Evolutionary conservation across 768 basidiomycete species (phyloP).

Genomic region (Boletus rex-veris): DNA sequence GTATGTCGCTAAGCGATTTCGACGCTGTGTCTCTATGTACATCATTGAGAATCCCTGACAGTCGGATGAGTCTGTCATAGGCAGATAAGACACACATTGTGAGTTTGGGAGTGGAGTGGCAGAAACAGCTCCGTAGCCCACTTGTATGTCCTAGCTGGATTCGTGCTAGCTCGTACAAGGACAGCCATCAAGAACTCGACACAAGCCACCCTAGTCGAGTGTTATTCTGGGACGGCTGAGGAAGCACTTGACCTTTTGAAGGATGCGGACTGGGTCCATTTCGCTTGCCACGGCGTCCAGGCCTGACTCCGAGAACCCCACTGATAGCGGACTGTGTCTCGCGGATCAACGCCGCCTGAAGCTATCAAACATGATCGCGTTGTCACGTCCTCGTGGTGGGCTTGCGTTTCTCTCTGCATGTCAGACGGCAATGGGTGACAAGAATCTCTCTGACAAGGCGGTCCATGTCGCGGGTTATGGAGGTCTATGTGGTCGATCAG

Average conservation of each 20-base stretch:
- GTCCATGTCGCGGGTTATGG: slow-evolving; percentile 36
- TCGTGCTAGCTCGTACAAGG: too few relatives aligned
- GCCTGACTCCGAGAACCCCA: slow-evolving; percentile 16
- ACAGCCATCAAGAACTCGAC: too few relatives aligned
- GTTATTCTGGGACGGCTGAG: neutral
- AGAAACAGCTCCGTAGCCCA: too few relatives aligned
- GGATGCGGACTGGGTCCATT: slow-evolving; percentile 18
- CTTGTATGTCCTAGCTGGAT: too few relatives aligned
- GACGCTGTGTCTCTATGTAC: too few relatives aligned
- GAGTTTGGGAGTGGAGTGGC: too few relatives aligned
- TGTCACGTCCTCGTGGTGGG: slow-evolving; percentile 15
- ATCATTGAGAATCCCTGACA: too few relatives aligned
- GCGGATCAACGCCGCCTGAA: neutral
- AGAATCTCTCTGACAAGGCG: slow-evolving; percentile 33
- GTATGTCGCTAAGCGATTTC: too few relatives aligned
- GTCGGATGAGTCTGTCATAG: too few relatives aligned
- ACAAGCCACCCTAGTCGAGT: neutral
- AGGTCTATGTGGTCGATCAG: slow-evolving; percentile 42
- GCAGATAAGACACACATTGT: too few relatives aligned
- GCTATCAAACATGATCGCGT: neutral
- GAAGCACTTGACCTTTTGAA: neutral
- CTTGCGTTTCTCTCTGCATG: slow-evolving; percentile 47
- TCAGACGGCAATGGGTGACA: slow-evolving; percentile 38
- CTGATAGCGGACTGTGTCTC: slow-evolving; percentile 21
- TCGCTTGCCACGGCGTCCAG: slow-evolving; percentile 31